phyloP scores from a whole-genome alignment of 1,284 basidiomycete species.

The Tremellales sp. region DNA sequence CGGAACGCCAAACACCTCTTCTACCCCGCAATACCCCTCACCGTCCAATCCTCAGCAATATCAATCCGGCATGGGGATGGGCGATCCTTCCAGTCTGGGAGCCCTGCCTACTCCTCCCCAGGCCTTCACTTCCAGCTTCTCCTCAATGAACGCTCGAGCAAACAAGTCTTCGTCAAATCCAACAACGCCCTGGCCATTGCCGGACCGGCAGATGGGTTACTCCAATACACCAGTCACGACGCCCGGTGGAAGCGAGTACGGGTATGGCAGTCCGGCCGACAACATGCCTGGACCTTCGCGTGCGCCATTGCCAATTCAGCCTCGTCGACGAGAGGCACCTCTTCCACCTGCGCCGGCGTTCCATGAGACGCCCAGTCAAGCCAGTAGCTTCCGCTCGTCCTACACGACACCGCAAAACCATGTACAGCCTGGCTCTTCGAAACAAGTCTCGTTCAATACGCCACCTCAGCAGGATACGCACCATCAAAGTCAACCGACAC shows the following conservation, averaged over 20 bases:
- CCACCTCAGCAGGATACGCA: too few relatives aligned
- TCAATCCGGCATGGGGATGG: not conserved
- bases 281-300: conserved; percentile 5
- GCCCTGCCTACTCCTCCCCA: conserved; percentile 18
- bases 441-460: not conserved
- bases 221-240: conserved; percentile 33
- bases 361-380: not conserved
- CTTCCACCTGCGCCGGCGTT: conserved; percentile 13
- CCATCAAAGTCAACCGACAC: too few relatives aligned
- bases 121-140: conserved; percentile 10
- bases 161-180: conserved; percentile 1
- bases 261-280: conserved; percentile 29
- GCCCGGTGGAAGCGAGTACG: conserved; percentile 30
- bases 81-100: not conserved
- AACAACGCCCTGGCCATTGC: conserved; percentile 20
- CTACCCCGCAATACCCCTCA: not conserved
- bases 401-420: not conserved
- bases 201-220: conserved; percentile 17
- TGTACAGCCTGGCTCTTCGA: not conserved
- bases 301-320: conserved; percentile 11
- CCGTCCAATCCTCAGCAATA: not conserved
- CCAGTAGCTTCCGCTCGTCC: conserved; percentile 14
- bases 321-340: conserved; percentile 18
- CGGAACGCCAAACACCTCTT: not conserved
- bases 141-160: not conserved